Evolutionary conservation across 371 early-diverging fungal species (phyloP).

Genomic region (Mortierella sp.): DNA sequence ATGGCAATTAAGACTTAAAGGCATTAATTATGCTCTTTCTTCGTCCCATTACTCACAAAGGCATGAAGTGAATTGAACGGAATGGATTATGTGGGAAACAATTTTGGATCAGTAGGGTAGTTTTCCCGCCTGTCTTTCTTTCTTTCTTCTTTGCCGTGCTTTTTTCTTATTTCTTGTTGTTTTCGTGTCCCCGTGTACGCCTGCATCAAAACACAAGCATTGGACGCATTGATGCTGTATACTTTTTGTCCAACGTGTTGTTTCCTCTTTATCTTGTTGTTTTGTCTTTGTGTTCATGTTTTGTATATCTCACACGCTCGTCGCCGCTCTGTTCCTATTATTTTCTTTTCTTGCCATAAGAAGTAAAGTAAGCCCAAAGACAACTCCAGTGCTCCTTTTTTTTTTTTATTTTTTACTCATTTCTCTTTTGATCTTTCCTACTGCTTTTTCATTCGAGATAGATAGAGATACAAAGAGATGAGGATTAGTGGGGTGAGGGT

Average conservation of each 20-base stretch:
- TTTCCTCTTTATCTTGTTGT: neutral
- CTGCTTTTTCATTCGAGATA: neutral
- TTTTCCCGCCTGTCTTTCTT: slow-evolving; percentile 9
- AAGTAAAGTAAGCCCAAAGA: neutral
- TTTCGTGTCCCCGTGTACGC: neutral
- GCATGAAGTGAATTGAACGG: neutral
- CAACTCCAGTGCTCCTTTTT: neutral
- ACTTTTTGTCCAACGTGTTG: neutral
- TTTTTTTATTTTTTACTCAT: neutral
- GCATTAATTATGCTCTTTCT: neutral
- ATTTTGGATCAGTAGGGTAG: neutral
- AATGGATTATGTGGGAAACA: neutral
- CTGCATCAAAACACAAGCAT: neutral
- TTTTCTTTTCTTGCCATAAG: neutral
- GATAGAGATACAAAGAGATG: neutral
- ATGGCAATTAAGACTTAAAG: neutral
- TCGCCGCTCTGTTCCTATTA: neutral
- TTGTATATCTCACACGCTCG: neutral
- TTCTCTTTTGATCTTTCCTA: neutral
- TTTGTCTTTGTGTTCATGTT: neutral
- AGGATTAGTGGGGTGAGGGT: neutral
- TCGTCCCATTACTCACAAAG: neutral
- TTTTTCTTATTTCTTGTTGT: neutral
- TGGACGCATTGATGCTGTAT: neutral
- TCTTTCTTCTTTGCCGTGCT: neutral